Evolutionary conservation across 2,329 filamentous ascomycete species (phyloP).

Genomic region (Xylaria sp.): DNA sequence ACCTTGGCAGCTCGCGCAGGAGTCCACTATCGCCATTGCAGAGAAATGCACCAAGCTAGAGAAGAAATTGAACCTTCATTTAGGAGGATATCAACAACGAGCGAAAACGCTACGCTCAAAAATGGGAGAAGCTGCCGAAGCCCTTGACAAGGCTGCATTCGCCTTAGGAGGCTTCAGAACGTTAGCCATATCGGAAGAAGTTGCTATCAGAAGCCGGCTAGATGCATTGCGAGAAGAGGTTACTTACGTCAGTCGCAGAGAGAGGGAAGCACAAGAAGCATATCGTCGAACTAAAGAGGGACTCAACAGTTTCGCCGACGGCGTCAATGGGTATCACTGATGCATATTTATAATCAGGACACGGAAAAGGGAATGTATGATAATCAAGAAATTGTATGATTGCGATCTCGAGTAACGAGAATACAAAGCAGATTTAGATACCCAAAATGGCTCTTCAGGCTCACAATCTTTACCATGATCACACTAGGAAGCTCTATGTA

Average conservation of each 20-base stretch:
- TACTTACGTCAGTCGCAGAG: constrained; percentile 75
- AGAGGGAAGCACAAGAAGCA: constrained; percentile 88
- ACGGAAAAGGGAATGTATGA: constrained; percentile 20
- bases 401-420: constrained; percentile 2
- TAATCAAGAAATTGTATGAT: constrained; percentile 27
- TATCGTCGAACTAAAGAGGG: constrained; percentile 81
- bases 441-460: constrained; percentile 1
- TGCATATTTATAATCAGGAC: background rate
- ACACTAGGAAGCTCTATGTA: background rate
- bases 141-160: constrained; percentile 73
- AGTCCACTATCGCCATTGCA: constrained; percentile 74
- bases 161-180: constrained; percentile 77
- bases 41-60: constrained; percentile 86
- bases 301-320: constrained; percentile 63
- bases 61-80: constrained; percentile 86
- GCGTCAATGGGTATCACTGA: constrained; percentile 42
- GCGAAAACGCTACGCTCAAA: constrained; percentile 81
- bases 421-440: constrained; percentile 17
- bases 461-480: background rate
- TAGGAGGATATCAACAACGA: constrained; percentile 89
- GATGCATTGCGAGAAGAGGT: constrained; percentile 84
- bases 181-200: constrained; percentile 79
- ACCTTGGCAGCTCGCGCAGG: constrained; percentile 66
- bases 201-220: constrained; percentile 73
- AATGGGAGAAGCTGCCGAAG: constrained; percentile 74